Percentiles rank a stretch among this genome's conserved stretches.
phyloP scores from a whole-genome alignment of 1,139 yeast genomes.

The Lodderomyces parapsilosis region DNA sequence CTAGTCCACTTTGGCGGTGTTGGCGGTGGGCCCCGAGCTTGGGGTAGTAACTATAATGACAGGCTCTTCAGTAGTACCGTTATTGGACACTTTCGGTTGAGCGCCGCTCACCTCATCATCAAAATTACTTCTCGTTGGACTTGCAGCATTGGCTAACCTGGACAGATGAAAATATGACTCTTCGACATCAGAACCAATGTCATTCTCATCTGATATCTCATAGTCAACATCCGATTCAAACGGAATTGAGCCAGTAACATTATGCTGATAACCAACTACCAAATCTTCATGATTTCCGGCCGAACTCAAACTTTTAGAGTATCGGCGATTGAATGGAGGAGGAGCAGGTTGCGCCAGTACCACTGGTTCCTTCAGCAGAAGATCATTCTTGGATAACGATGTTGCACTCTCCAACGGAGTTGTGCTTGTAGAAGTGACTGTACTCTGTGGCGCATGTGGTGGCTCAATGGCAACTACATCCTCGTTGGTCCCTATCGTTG shows the following conservation, averaged over 20 bases:
- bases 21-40: conserved; percentile 17
- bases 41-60: conserved; percentile 28
- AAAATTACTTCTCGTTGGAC: conserved; percentile 7
- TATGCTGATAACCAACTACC: conserved; percentile 33
- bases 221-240: conserved; percentile 32
- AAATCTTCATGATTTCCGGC: conserved; percentile 10
- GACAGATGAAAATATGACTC: conserved; percentile 13
- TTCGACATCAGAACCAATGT: conserved; percentile 14
- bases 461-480: not conserved
- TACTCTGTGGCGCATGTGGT: not conserved
- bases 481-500: not conserved
- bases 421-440: conserved; percentile 2
- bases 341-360: not conserved
- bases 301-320: conserved; percentile 10
- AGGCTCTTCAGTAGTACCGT: conserved; percentile 14
- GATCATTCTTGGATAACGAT: not conserved
- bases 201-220: conserved; percentile 30
- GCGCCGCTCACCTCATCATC: not conserved
- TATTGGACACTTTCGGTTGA: not conserved
- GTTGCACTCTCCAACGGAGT: conserved; percentile 1
- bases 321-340: conserved; percentile 7
- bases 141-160: conserved; percentile 8
- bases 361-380: not conserved
- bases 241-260: conserved; percentile 20
- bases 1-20: no score